Percentiles rank a stretch among this genome's conserved stretches.
These are phyloP conservation scores for Pythium utonaiense DNA, from an alignment of 352 stramenopile species.

Conservation along the genomic window DNA sequence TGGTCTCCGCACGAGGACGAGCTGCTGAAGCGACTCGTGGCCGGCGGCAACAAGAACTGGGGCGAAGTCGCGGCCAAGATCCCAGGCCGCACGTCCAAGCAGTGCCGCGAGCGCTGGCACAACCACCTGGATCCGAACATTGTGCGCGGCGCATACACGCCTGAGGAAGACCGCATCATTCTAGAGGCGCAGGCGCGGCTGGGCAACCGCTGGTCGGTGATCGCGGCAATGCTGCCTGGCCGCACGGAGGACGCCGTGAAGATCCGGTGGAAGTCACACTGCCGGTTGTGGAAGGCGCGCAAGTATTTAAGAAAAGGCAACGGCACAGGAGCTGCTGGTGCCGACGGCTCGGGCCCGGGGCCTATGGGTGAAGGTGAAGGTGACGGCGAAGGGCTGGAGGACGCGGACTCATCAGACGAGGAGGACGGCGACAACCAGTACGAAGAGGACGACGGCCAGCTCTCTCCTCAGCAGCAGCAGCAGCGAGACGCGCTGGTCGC, in stretches of 20 bases:
- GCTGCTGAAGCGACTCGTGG: slow-evolving; percentile 68
- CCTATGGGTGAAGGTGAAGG: background rate
- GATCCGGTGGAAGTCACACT: slow-evolving; percentile 91
- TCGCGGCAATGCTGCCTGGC: slow-evolving; percentile 83
- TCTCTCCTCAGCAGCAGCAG: background rate
- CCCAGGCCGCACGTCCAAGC: slow-evolving; percentile 82
- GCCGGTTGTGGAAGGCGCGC: slow-evolving; percentile 73
- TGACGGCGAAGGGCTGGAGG: background rate
- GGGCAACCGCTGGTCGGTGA: slow-evolving; percentile 89
- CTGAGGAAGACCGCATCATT: slow-evolving; percentile 88
- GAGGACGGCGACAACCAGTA: slow-evolving; percentile 5
- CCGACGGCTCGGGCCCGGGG: slow-evolving; percentile 6
- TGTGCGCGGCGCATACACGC: slow-evolving; percentile 83
- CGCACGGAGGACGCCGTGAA: slow-evolving; percentile 90
- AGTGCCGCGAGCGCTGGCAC: slow-evolving; percentile 89
- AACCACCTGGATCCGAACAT: slow-evolving; percentile 89
- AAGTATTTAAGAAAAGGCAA: slow-evolving; percentile 75
- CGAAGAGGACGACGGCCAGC: slow-evolving; percentile 1
- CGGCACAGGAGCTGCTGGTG: background rate
- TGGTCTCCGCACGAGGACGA: slow-evolving; percentile 90
- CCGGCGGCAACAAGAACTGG: slow-evolving; percentile 88
- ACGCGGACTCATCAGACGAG: slow-evolving; percentile 15
- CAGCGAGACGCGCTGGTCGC: background rate
- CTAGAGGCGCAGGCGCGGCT: slow-evolving; percentile 77
- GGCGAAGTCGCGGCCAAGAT: slow-evolving; percentile 85